Percentiles rank a stretch among this genome's conserved stretches.
phyloP scores from a whole-genome alignment of 2,329 filamentous ascomycete species.

The Madurella mycetomatis region DNA sequence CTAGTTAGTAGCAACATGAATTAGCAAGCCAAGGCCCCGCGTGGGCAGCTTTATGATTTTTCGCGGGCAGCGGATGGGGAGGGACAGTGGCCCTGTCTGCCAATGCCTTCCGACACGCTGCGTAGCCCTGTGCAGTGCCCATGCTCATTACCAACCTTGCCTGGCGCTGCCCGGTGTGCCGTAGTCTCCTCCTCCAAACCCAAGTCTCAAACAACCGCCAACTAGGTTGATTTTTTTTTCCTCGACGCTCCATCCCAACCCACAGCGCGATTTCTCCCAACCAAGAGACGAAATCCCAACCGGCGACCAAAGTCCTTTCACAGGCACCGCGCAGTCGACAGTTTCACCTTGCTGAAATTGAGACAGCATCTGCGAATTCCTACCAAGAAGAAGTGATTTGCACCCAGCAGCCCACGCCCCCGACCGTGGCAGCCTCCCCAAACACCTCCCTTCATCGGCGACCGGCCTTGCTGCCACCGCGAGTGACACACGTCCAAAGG shows the following conservation, averaged over 20 bases:
- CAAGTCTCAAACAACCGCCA: constrained; percentile 21
- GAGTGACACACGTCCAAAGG: constrained; percentile 18
- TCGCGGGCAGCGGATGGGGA: constrained; percentile 7
- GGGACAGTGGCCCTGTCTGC: constrained; percentile 2
- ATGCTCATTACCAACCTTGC: constrained; percentile 18
- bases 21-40: constrained; percentile 7
- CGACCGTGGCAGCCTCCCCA: constrained; percentile 23
- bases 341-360: constrained; percentile 17
- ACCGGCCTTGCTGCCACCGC: constrained; percentile 16
- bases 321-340: constrained; percentile 17
- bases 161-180: constrained; percentile 6
- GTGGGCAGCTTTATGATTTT: constrained; percentile 19
- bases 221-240: constrained; percentile 24
- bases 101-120: constrained; percentile 16
- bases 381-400: constrained; percentile 18
- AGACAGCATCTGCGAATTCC: constrained; percentile 22
- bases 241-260: constrained; percentile 16
- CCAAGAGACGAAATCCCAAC: constrained; percentile 13
- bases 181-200: constrained; percentile 23
- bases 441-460: constrained; percentile 17
- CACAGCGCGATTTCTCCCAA: constrained; percentile 17
- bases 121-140: constrained; percentile 19
- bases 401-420: constrained; percentile 16
- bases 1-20: constrained; percentile 9
- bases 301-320: constrained; percentile 23